Evolutionary conservation across 2,329 filamentous ascomycete species (phyloP), one percentile per base, ranked within the genome.

Genomic region (Triangularia verruculosa): DNA sequence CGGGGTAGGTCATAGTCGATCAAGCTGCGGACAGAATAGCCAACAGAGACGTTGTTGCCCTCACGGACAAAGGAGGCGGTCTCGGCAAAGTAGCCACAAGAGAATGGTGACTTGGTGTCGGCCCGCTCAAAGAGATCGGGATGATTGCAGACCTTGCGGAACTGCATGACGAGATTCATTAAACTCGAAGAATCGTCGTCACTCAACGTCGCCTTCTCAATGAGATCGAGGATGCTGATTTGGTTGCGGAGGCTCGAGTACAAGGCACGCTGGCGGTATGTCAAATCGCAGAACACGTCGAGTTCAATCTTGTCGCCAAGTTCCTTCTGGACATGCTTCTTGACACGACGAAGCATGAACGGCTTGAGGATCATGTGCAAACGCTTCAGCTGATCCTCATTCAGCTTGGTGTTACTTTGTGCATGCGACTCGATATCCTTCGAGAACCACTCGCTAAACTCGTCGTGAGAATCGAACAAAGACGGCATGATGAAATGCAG

Each of bases 401-500:
- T 99, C 64, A 99, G 89, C 76, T 98, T 98, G n/a, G 94, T 98
- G 74, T 99, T 98, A 76, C 93, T 97, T 79, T 97, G 94, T 0
- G 95, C 95, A 75, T 99, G 95, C 43, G 93, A 98, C 78, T 99
- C 95, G 67, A 99, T 99, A 70, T 95, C 92, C 78, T 95, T 95
- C 61, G 91, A 94, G 76, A 96, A 96, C 92, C 92, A 96, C 71
- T 95, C 92, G 78, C 90, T 94, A 74, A 96, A 96, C 73, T 95
- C 92, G 73, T 96, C 92, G 77, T 95, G 92, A 0, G 90, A 94
- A 76, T 95, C 95, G 77, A 99, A 99, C 59, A 99, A 83, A 52
- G 92, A 97, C n/a, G 95, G 95, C 95, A 99, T 98, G 80, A 98
- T 98, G 80, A 99, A 99, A 83, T 99, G 95, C 20, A 99, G 83